A percentile compares a stretch with the other conserved stretches of the same genome.
Evolutionary conservation across 768 basidiomycete genomes (phyloP).

Genomic region (Calvatia gigantea): DNA sequence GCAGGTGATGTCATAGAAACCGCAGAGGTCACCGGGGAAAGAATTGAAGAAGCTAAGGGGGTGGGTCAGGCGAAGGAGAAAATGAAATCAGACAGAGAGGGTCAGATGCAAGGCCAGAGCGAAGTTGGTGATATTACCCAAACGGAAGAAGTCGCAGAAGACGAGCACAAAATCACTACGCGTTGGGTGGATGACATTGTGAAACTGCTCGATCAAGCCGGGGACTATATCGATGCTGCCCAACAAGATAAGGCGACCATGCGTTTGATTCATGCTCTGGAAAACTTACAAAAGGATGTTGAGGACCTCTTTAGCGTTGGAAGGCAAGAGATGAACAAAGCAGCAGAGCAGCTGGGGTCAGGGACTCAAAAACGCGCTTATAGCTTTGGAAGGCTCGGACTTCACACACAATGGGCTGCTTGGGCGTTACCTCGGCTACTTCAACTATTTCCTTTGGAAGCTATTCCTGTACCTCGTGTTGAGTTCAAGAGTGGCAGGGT

Average conservation of each 20-base stretch:
- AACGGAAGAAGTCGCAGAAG: conserved; percentile 12
- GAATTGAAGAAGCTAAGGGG: background rate
- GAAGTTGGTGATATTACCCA: background rate
- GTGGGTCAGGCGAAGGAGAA: conserved; percentile 1
- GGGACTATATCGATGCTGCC: conserved; percentile 17
- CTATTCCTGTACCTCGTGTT: conserved; percentile 33
- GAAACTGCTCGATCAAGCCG: conserved; percentile 16
- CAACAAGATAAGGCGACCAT: conserved; percentile 23
- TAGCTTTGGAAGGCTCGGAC: conserved; percentile 15
- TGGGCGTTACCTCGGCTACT: conserved; percentile 32
- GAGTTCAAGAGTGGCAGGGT: conserved; percentile 32
- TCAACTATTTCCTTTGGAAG: conserved; percentile 21
- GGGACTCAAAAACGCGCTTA: background rate
- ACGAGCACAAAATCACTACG: conserved; percentile 12
- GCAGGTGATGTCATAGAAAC: conserved; percentile 18
- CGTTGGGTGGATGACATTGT: conserved; percentile 14
- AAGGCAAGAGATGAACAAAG: background rate
- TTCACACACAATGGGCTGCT: conserved; percentile 23
- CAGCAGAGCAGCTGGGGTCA: conserved; percentile 3
- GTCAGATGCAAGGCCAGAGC: background rate
- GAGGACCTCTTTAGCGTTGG: background rate
- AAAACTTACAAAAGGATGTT: conserved; percentile 11
- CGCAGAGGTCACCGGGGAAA: conserved; percentile 8
- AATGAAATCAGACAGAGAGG: background rate
- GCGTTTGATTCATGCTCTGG: conserved; percentile 18